A percentile compares a stretch with the other conserved stretches of the same genome.
Conservation (phyloP, 2,329 filamentous ascomycete species). For the Fusarium hainanense region DNA sequence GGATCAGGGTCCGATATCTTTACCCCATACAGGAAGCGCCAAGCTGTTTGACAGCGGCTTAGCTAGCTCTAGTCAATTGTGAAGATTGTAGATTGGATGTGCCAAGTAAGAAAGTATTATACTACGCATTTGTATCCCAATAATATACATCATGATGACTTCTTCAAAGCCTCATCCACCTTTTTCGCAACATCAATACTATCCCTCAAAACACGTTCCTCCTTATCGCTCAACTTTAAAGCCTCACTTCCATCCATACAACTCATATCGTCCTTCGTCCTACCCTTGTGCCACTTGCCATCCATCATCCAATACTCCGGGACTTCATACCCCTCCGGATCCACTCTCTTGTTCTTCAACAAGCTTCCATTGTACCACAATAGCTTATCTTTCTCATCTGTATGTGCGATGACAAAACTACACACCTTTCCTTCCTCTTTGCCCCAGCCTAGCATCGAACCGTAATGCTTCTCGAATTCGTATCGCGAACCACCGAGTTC, state of each 20-base stretch:
- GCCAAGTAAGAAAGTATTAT: not conserved
- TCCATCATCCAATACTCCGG: slow-evolving; percentile 54
- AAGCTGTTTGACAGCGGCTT: not conserved
- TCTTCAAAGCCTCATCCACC: slow-evolving; percentile 10
- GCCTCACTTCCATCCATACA: slow-evolving; percentile 48
- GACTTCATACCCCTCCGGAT: slow-evolving; percentile 47
- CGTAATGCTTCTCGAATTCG: slow-evolving; percentile 55
- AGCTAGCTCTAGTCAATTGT: not conserved
- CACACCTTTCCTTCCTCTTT: slow-evolving; percentile 43
- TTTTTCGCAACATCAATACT: slow-evolving; percentile 23
- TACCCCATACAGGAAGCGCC: not conserved
- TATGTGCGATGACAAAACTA: slow-evolving; percentile 55
- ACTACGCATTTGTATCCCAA: not conserved
- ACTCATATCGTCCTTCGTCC: slow-evolving; percentile 49
- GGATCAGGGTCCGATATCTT: not conserved
- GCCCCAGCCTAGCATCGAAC: slow-evolving; percentile 53
- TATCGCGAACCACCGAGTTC: slow-evolving; percentile 54
- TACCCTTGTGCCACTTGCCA: slow-evolving; percentile 51
- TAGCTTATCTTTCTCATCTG: slow-evolving; percentile 51
- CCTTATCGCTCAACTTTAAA: not conserved
- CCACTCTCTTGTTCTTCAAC: slow-evolving; percentile 52
- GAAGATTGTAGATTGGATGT: not conserved
- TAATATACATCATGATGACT: not conserved
- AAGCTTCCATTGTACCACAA: slow-evolving; percentile 58
- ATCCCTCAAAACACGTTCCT: slow-evolving; percentile 2